Evolutionary conservation across 2,329 filamentous ascomycete species (phyloP).

Genomic region (Monilinia aucupariae): DNA sequence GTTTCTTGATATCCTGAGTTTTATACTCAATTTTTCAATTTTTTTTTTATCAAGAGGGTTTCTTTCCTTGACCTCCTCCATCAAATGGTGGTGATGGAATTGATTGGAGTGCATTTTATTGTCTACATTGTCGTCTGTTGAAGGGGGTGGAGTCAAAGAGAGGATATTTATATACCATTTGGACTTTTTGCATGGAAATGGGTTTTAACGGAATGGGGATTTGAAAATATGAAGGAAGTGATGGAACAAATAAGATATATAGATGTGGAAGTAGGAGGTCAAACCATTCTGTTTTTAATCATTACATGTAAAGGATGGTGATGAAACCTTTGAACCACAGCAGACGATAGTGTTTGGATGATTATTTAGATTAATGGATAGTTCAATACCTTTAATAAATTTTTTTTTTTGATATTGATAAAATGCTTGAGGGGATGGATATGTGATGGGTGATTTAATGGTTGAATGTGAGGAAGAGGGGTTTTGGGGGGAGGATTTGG

Average conservation of each 20-base stretch:
- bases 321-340: background rate
- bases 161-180: slow-evolving; percentile 11
- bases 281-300: background rate
- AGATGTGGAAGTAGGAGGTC: background rate
- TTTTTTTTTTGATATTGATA: background rate
- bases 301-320: background rate
- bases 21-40: slow-evolving; percentile 3
- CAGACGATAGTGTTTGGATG: background rate
- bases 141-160: background rate
- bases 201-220: background rate
- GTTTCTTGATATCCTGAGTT: slow-evolving; percentile 16
- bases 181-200: slow-evolving; percentile 6
- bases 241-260: background rate
- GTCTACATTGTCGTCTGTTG: slow-evolving; percentile 1
- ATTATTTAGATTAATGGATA: slow-evolving; percentile 12
- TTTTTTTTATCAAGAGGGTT: background rate
- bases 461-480: no score
- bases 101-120: background rate
- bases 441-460: no score
- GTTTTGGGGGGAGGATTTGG: no score
- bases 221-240: background rate
- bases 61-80: no score
- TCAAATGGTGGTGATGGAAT: slow-evolving; percentile 4
- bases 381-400: slow-evolving; percentile 1
- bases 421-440: no score